Evolutionary conservation across 75 land plant genomes (phyloP).

Genomic region (Pseudotsuga menziesii): DNA sequence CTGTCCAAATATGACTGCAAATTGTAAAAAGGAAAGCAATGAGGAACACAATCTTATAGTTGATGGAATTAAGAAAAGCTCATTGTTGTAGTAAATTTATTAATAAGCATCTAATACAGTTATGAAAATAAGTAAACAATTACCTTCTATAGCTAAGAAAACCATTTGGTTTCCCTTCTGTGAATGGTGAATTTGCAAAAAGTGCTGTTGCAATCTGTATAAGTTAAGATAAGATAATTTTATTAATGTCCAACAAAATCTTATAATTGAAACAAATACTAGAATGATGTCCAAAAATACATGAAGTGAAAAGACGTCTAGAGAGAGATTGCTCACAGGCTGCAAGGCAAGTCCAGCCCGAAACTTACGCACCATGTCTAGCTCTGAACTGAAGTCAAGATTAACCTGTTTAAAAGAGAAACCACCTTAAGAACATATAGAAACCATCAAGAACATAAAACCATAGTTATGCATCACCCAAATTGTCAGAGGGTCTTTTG

Average conservation of each 20-base stretch:
- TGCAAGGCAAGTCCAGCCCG: slow-evolving; percentile 96
- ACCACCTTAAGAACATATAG: slow-evolving; percentile 1
- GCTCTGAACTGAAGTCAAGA: slow-evolving; percentile 90
- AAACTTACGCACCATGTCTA: slow-evolving; percentile 94
- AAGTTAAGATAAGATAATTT: too few species aligned
- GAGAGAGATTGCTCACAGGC: slow-evolving; percentile 57
- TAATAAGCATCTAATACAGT: too few species aligned
- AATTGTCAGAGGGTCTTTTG: background rate
- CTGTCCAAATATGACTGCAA: slow-evolving; percentile 98
- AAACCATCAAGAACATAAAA: background rate
- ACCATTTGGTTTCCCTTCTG: slow-evolving; percentile 96
- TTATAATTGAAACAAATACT: slow-evolving; percentile 9
- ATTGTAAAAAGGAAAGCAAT: background rate
- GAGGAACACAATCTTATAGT: background rate
- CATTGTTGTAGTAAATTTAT: too few species aligned
- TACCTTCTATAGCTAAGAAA: slow-evolving; percentile 95
- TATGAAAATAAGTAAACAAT: background rate
- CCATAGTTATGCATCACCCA: background rate
- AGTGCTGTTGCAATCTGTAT: slow-evolving; percentile 97
- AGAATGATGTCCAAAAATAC: background rate
- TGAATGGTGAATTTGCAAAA: slow-evolving; percentile 99
- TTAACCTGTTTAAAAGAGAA: slow-evolving; percentile 59
- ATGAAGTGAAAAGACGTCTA: background rate
- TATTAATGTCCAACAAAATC: too few species aligned
- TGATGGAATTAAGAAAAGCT: too few species aligned